Conservation (phyloP, 106 monocot species). For the Phalaenopsis equestris region DNA sequence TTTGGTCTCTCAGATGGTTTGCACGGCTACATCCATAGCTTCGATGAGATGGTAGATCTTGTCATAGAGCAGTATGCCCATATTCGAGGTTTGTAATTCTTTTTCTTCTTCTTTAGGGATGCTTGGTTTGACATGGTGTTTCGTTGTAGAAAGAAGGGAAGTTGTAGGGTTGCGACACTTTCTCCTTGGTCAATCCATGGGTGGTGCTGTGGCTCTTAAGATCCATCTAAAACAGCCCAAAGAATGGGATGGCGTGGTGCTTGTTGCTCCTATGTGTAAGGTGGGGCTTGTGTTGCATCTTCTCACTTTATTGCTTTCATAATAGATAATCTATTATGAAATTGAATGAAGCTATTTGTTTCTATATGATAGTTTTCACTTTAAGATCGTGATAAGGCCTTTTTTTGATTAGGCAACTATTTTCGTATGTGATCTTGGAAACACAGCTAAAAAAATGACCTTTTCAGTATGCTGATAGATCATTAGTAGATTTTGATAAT, state of each 20-base stretch:
- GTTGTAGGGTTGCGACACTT: slow-evolving; percentile 55
- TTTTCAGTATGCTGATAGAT: not conserved
- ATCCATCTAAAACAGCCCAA: slow-evolving; percentile 63
- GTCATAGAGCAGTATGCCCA: slow-evolving; percentile 73
- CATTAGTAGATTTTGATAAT: not conserved
- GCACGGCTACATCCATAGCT: slow-evolving; percentile 86
- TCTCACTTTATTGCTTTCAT: not conserved
- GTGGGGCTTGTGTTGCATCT: slow-evolving; percentile 25
- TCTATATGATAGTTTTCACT: not conserved
- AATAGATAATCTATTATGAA: not conserved
- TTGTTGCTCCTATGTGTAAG: slow-evolving; percentile 97
- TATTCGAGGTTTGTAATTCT: slow-evolving; percentile 46
- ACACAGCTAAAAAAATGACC: not conserved
- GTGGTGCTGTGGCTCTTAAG: slow-evolving; percentile 93
- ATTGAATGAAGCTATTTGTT: slow-evolving; percentile 5
- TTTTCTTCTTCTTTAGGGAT: slow-evolving; percentile 2
- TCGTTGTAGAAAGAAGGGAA: slow-evolving; percentile 43
- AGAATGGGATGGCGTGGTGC: slow-evolving; percentile 86
- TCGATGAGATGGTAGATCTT: slow-evolving; percentile 84
- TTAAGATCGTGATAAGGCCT: not conserved
- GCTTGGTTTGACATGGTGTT: not conserved
- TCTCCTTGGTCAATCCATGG: slow-evolving; percentile 92
- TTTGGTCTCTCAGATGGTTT: slow-evolving; percentile 85
- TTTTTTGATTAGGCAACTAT: not conserved
- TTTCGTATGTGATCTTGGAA: not conserved